These are phyloP conservation scores for Ustilago vetiveriae DNA, from an alignment of 1,284 basidiomycete species.

Conservation along the genomic window DNA sequence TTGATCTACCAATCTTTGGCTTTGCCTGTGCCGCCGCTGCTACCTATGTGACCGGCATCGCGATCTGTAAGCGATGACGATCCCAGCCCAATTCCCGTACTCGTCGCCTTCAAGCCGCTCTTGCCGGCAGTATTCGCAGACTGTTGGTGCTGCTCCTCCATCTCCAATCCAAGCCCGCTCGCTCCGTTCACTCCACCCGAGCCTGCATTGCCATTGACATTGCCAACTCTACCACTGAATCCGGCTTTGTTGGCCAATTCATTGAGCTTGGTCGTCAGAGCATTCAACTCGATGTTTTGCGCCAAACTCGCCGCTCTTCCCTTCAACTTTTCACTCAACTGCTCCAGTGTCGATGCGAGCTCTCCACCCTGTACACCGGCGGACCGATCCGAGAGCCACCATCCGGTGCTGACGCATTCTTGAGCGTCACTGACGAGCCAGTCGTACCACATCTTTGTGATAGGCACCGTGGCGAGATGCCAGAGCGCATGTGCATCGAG, in stretches of 20 bases:
- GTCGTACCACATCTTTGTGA: conserved; percentile 80
- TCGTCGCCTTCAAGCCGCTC: neutral
- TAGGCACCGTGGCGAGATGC: conserved; percentile 87
- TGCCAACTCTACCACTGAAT: conserved; percentile 22
- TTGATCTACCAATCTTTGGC: conserved; percentile 16
- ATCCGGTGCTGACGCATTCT: conserved; percentile 54
- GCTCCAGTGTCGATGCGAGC: conserved; percentile 23
- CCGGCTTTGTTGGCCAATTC: conserved; percentile 52
- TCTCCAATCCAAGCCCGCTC: conserved; percentile 13
- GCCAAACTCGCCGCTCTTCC: conserved; percentile 42
- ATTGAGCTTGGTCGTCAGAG: conserved; percentile 50
- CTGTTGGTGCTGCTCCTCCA: conserved; percentile 7
- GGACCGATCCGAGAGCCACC: conserved; percentile 52
- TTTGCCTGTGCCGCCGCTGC: conserved; percentile 5
- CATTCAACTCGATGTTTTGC: conserved; percentile 52
- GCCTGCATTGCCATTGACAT: neutral
- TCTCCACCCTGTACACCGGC: conserved; percentile 2
- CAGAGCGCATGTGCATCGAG: conserved; percentile 95
- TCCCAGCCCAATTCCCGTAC: conserved; percentile 16
- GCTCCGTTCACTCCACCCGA: neutral
- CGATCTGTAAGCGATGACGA: conserved; percentile 10
- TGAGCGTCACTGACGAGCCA: conserved; percentile 63
- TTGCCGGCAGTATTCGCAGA: neutral
- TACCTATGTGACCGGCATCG: conserved; percentile 4
- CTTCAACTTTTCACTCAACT: conserved; percentile 40